Evolutionary conservation across 305 asterid species (phyloP), one percentile per base, ranked within the genome.

Genomic region (Caryopteris hybrid): DNA sequence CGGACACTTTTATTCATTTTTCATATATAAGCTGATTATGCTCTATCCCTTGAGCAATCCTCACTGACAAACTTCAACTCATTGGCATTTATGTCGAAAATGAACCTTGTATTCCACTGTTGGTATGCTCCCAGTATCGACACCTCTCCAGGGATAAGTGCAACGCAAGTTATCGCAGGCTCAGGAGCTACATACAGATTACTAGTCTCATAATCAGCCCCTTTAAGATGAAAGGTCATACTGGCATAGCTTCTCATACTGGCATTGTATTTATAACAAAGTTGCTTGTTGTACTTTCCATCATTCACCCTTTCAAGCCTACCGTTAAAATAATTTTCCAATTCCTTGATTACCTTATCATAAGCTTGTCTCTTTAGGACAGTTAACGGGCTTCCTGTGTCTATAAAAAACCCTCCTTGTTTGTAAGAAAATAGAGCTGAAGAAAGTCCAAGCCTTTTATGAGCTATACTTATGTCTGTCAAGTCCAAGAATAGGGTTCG

Each of bases 171-270:
- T 13, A 64, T 36, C 4, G 51, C 51, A 0, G 8, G 9, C 51
- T 62, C 11, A n/a, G 42, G 42, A 46, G 2, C 0, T 5, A 51
- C 17, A 39, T 5, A 58, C 64, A 59, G 4, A 73, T 59, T 27
- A 2, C 9, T 52, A 8, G 59, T 62, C 59, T 12, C 64, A 45
- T 66, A 65, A 43, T 73, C 69, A 25, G 72, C 77, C 41, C 73
- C 77, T 20, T 39, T 61, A 13, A 73, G 57, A 60, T 73, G 73
- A 73, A 73, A 73, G 13, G 77, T 73, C 73, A 66, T 50, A 20
- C 69, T 59, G 6, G 41, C 64, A 36, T 46, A 9, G 52, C 36
- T 39, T 18, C 21, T 39, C 61, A 58, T 9, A 27, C 36, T 58
- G 3, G 69, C 14, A 10, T 59, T 47, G 1, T 0, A 7, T 36